Conservation (phyloP, 306 rosid species). For the Chamaecrista fasciculata region DNA sequence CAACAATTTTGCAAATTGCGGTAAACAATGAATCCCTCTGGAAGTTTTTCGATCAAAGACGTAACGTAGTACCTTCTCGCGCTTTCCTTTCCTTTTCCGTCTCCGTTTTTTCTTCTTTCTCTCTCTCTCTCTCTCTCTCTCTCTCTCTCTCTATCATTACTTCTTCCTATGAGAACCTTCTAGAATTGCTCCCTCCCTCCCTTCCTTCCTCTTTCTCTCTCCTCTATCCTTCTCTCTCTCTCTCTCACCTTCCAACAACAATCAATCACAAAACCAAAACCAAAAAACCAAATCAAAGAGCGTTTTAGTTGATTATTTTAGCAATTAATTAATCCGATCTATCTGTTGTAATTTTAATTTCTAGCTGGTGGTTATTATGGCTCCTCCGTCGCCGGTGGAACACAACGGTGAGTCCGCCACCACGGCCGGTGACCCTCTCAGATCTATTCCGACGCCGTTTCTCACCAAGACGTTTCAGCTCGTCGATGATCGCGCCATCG, state of each 20-base stretch:
- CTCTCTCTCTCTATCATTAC: neutral
- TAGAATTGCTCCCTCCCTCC: conserved; percentile 46
- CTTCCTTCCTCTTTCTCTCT: conserved; percentile 1
- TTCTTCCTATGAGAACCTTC: conserved; percentile 65
- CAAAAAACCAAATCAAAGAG: neutral
- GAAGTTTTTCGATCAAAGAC: conserved; percentile 66
- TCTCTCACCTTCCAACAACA: neutral
- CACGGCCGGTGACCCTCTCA: conserved; percentile 37
- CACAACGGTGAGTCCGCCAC: conserved; percentile 41
- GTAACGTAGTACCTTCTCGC: conserved; percentile 55
- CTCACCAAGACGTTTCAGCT: conserved; percentile 67
- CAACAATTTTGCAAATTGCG: too few relatives aligned
- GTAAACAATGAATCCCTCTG: conserved; percentile 31
- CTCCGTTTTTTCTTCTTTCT: neutral
- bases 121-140: neutral
- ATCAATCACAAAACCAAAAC: neutral
- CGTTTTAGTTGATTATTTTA: neutral
- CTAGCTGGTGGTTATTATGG: conserved; percentile 43
- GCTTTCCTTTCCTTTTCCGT: conserved; percentile 35
- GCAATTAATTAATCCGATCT: too few relatives aligned
- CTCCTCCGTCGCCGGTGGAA: conserved; percentile 52
- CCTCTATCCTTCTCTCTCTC: neutral
- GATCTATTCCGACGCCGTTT: conserved; percentile 83
- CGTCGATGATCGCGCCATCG: conserved; percentile 48
- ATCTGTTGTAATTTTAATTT: too few relatives aligned